Evolutionary conservation across 257 asterid species (phyloP).

Genomic region (Euphrasia confusa): DNA sequence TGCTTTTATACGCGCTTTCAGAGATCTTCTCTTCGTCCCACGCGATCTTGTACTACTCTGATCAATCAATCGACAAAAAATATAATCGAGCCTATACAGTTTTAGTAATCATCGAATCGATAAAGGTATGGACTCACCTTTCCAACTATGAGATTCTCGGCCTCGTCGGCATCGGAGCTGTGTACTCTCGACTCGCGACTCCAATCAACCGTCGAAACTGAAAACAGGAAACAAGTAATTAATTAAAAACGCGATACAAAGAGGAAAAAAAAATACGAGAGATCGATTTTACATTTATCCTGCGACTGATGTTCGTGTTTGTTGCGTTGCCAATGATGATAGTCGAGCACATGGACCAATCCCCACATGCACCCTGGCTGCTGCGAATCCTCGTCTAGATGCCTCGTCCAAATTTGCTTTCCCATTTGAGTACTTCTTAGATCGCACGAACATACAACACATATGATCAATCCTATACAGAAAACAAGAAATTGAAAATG

Average conservation of each 20-base stretch:
- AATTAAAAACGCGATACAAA: neutral
- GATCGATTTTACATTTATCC: slow-evolving; percentile 27
- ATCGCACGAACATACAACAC: neutral
- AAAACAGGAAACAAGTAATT: neutral
- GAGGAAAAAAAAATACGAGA: neutral
- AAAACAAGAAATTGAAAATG: too few species aligned
- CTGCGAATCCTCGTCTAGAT: slow-evolving; percentile 20
- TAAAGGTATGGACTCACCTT: slow-evolving; percentile 26
- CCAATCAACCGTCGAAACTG: slow-evolving; percentile 27
- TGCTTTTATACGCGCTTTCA: slow-evolving; percentile 53
- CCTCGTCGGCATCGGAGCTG: slow-evolving; percentile 31
- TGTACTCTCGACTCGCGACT: slow-evolving; percentile 24
- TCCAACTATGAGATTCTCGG: slow-evolving; percentile 34
- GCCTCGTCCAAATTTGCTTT: slow-evolving; percentile 34
- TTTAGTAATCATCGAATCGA: neutral
- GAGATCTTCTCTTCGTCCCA: slow-evolving; percentile 42
- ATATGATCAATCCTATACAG: too few species aligned
- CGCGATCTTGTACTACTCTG: slow-evolving; percentile 30
- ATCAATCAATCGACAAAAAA: slow-evolving; percentile 31
- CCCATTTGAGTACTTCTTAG: slow-evolving; percentile 38
- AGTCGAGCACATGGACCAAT: slow-evolving; percentile 47
- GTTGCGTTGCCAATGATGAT: slow-evolving; percentile 50
- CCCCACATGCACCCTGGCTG: slow-evolving; percentile 65
- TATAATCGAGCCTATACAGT: neutral
- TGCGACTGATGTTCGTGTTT: slow-evolving; percentile 26